Conservation (phyloP, 371 early-diverging fungal genomes). For the Circinella minor region DNA sequence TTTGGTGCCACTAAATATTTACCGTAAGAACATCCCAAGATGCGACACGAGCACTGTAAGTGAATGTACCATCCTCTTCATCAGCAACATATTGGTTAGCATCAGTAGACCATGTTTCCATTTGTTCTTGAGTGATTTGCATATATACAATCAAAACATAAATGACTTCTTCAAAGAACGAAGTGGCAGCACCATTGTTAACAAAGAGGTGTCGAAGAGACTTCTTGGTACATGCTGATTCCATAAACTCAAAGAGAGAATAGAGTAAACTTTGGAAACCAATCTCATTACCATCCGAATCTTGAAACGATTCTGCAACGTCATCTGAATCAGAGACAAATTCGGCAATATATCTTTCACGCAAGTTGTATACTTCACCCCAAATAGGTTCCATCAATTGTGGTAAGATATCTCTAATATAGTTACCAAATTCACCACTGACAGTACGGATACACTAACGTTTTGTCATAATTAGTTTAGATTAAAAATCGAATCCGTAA, state of each 20-base stretch:
- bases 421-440: slow-evolving; percentile 64
- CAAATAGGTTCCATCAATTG: slow-evolving; percentile 68
- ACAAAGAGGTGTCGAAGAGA: slow-evolving; percentile 45
- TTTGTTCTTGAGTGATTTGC: slow-evolving; percentile 86
- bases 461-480: no score
- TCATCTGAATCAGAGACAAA: slow-evolving; percentile 64
- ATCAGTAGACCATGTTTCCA: slow-evolving; percentile 81
- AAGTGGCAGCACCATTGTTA: slow-evolving; percentile 35
- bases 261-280: slow-evolving; percentile 76
- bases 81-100: slow-evolving; percentile 89
- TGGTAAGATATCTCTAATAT: slow-evolving; percentile 53
- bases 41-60: slow-evolving; percentile 83
- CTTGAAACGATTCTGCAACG: slow-evolving; percentile 60
- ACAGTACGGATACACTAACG: slow-evolving; percentile 64
- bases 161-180: slow-evolving; percentile 67
- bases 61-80: slow-evolving; percentile 85
- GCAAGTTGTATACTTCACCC: slow-evolving; percentile 63
- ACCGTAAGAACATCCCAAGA: slow-evolving; percentile 76
- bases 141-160: slow-evolving; percentile 69
- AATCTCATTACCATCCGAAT: slow-evolving; percentile 79
- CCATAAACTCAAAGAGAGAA: slow-evolving; percentile 73
- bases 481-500: no score
- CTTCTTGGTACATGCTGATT: slow-evolving; percentile 62
- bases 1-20: slow-evolving; percentile 9
- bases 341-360: slow-evolving; percentile 59